These are phyloP conservation scores for Fusarium newnesense DNA, from an alignment of 2,329 filamentous ascomycete genomes.

Conservation along the genomic window DNA sequence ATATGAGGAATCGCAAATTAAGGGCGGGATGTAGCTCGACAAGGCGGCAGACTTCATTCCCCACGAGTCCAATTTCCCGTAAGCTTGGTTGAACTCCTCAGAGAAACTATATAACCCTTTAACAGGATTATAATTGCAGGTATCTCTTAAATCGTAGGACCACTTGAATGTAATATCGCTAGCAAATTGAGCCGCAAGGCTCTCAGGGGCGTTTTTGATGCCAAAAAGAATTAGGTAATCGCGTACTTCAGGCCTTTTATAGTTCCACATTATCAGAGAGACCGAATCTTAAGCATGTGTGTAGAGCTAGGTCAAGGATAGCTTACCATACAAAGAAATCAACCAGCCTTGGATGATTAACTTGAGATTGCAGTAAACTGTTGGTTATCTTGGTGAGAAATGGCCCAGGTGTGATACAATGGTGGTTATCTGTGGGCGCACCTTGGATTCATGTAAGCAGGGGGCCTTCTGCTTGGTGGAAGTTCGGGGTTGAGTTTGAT, in stretches of 20 bases:
- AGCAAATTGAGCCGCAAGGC: rapidly evolving
- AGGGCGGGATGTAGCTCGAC: not conserved
- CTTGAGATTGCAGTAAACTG: not conserved
- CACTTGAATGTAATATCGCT: not conserved
- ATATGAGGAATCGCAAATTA: rapidly evolving
- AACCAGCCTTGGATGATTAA: rapidly evolving
- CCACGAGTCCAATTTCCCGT: not conserved
- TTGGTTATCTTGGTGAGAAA: not conserved
- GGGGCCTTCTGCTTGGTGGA: not conserved
- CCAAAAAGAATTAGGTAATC: not conserved
- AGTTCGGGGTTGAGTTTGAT: not conserved
- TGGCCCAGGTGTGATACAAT: rapidly evolving
- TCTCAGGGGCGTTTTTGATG: not conserved
- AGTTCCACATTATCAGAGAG: not conserved
- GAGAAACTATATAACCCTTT: not conserved
- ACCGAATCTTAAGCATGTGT: rapidly evolving
- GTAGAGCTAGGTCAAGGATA: rapidly evolving
- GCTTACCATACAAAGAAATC: not conserved
- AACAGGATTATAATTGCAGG: not conserved
- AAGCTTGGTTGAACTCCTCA: not conserved
- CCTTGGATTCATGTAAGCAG: not conserved
- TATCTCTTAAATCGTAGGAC: not conserved
- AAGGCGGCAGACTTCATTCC: not conserved
- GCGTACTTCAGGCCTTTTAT: not conserved
- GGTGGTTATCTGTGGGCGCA: not conserved